Conservation (phyloP, 1,139 yeast species). For the Suhomyces yuchorum region DNA sequence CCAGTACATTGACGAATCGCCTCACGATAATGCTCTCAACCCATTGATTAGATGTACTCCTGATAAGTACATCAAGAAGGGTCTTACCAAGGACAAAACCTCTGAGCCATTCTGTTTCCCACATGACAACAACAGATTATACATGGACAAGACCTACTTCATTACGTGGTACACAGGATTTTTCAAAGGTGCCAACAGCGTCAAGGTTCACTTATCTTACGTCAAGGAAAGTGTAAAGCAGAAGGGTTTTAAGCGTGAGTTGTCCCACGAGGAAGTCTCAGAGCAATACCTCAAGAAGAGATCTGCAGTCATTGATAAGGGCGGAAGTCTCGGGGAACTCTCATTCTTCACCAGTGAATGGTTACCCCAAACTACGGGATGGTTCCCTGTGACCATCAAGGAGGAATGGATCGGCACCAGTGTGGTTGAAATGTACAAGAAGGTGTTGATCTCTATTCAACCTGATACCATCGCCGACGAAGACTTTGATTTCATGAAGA, state of each 20-base stretch:
- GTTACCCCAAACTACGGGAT: slow-evolving; percentile 67
- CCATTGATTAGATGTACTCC: slow-evolving; percentile 89
- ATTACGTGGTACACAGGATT: slow-evolving; percentile 79
- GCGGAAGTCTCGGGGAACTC: slow-evolving; percentile 40
- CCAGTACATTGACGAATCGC: slow-evolving; percentile 61
- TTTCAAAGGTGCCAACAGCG: slow-evolving; percentile 54
- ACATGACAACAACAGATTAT: slow-evolving; percentile 55
- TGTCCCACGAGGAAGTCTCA: slow-evolving; percentile 15
- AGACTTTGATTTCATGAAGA: slow-evolving; percentile 55
- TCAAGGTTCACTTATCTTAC: slow-evolving; percentile 66
- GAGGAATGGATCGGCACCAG: slow-evolving; percentile 56
- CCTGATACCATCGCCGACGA: slow-evolving; percentile 68
- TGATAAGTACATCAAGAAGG: slow-evolving; percentile 65
- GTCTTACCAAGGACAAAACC: slow-evolving; percentile 52
- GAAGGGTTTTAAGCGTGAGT: slow-evolving; percentile 57
- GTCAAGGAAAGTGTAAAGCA: slow-evolving; percentile 56
- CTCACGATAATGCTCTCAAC: slow-evolving; percentile 64
- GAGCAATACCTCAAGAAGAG: slow-evolving; percentile 24
- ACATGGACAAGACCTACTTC: slow-evolving; percentile 66
- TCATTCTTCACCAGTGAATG: slow-evolving; percentile 73
- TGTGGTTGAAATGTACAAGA: slow-evolving; percentile 44
- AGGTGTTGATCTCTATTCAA: slow-evolving; percentile 64
- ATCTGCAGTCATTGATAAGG: slow-evolving; percentile 41
- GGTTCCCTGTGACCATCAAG: slow-evolving; percentile 57
- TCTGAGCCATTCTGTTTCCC: slow-evolving; percentile 88